Evolutionary conservation across 768 basidiomycete genomes (phyloP).

Genomic region (Pulveroboletus ravenelii): DNA sequence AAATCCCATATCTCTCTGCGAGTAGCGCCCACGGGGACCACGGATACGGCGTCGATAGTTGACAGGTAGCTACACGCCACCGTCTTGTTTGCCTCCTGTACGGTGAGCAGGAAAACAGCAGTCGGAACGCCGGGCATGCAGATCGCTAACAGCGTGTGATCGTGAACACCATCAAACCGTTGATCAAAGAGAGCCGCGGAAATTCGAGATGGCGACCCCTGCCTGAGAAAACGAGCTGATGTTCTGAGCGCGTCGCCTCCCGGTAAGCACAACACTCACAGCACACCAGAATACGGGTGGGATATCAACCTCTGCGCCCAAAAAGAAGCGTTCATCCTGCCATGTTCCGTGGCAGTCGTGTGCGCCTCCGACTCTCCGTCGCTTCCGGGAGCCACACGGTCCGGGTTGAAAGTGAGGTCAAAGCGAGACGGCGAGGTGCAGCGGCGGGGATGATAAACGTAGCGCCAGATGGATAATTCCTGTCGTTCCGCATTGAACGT

Average conservation of each 20-base stretch:
- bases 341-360: constrained; percentile 46
- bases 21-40: constrained; percentile 56
- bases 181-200: constrained; percentile 59
- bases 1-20: constrained; percentile 65
- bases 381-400: constrained; percentile 63
- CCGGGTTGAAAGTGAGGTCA: constrained; percentile 56
- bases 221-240: constrained; percentile 11
- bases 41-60: constrained; percentile 44
- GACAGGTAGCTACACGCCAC: constrained; percentile 39
- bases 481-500: constrained; percentile 54
- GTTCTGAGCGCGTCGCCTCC: background rate
- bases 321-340: constrained; percentile 64
- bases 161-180: constrained; percentile 51
- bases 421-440: constrained; percentile 47
- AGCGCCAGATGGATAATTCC: constrained; percentile 66
- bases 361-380: constrained; percentile 40
- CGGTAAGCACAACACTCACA: constrained; percentile 41
- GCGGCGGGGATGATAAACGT: constrained; percentile 47
- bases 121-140: constrained; percentile 46
- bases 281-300: constrained; percentile 40
- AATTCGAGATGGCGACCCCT: constrained; percentile 30
- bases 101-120: constrained; percentile 46
- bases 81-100: constrained; percentile 35
- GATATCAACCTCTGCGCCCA: constrained; percentile 65
- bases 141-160: constrained; percentile 52